Evolutionary conservation across 2,329 filamentous ascomycete species (phyloP).

Genomic region (Penicillium polonicum): DNA sequence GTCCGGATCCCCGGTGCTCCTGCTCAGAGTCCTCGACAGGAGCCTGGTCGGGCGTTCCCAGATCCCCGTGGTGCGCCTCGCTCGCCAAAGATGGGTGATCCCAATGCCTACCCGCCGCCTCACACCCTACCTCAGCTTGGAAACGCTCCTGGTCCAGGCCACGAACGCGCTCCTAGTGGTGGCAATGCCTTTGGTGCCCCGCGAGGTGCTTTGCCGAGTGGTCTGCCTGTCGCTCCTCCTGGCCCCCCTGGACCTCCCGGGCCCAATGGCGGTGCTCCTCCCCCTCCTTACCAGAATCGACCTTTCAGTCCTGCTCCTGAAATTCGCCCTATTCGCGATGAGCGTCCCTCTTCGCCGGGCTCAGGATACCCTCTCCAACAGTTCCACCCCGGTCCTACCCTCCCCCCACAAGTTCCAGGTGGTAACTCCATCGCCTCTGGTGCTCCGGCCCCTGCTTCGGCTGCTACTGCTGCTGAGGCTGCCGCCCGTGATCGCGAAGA

Average conservation of each 20-base stretch:
- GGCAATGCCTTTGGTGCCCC: constrained; percentile 34
- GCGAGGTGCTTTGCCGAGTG: constrained; percentile 47
- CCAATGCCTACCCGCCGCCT: constrained; percentile 50
- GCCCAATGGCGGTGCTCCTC: constrained; percentile 57
- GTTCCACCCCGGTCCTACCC: constrained; percentile 72
- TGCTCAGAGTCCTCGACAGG: constrained; percentile 74
- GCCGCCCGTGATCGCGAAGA: constrained; percentile 66
- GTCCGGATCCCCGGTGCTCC: constrained; percentile 66
- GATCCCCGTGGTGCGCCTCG: constrained; percentile 60
- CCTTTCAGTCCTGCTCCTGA: constrained; percentile 80
- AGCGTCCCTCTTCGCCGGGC: constrained; percentile 86
- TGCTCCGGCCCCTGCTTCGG: constrained; percentile 64
- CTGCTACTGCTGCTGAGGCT: constrained; percentile 66
- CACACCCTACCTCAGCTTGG: constrained; percentile 54
- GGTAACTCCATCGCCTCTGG: constrained; percentile 60
- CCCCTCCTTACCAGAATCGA: constrained; percentile 66
- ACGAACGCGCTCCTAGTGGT: constrained; percentile 39
- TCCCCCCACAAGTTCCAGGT: constrained; percentile 39
- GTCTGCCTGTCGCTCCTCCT: constrained; percentile 45
- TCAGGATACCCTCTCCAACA: constrained; percentile 79
- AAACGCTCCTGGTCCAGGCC: constrained; percentile 46
- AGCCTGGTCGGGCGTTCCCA: constrained; percentile 67
- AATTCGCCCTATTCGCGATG: constrained; percentile 77
- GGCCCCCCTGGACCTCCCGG: constrained; percentile 51
- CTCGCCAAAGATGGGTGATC: constrained; percentile 60